phyloP scores from a whole-genome alignment of 164 flowering plant species.

The Annona squamosa region DNA sequence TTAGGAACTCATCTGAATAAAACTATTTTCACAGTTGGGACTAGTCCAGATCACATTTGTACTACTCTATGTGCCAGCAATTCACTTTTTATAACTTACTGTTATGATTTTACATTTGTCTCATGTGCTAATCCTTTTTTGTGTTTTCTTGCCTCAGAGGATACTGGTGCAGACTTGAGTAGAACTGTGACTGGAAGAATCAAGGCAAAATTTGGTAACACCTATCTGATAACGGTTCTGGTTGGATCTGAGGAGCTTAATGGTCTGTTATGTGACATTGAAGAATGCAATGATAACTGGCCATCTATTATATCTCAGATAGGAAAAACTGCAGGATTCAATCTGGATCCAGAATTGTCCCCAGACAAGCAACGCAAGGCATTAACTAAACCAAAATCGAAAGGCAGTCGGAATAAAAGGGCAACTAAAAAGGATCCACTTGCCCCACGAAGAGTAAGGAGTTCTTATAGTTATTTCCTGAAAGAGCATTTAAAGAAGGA shows the following conservation, averaged over 20 bases:
- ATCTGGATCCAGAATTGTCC: constrained; percentile 8
- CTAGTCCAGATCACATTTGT: no score
- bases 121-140: no score
- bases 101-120: no score
- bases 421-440: constrained; percentile 14
- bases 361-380: constrained; percentile 10
- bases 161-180: constrained; percentile 11
- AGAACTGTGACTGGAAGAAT: constrained; percentile 6
- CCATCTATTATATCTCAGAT: constrained; percentile 11
- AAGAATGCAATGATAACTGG: constrained; percentile 6
- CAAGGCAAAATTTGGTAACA: constrained; percentile 14
- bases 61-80: no score
- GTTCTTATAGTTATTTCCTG: constrained; percentile 27
- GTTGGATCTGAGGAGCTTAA: constrained; percentile 13
- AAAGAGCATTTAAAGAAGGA: constrained; percentile 23
- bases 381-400: constrained; percentile 1
- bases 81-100: no score
- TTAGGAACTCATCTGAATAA: no score
- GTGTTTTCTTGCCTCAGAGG: constrained; percentile 2
- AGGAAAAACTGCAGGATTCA: constrained; percentile 5
- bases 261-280: constrained; percentile 16
- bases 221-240: constrained; percentile 14
- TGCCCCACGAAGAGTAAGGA: constrained; percentile 22
- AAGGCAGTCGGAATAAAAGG: neutral
- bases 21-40: no score